Percentiles rank a stretch among this genome's conserved stretches.
phyloP scores from a whole-genome alignment of 306 rosid species.

The Notholithocarpus densiflorus region DNA sequence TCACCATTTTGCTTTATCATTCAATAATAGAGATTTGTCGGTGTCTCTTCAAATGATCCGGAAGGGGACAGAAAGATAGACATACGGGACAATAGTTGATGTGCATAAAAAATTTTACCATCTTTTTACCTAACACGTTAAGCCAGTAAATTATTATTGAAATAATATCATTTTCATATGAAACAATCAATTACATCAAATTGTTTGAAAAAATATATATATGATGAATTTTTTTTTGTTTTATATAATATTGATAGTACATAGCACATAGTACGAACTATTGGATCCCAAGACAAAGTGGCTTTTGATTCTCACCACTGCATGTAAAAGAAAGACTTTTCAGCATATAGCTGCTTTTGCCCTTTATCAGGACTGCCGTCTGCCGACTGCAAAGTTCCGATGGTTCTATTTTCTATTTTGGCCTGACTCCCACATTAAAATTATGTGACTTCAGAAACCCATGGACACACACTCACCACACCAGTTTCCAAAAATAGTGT shows the following conservation, averaged over 20 bases:
- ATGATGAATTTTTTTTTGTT: too few species aligned
- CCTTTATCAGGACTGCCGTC: slow-evolving; percentile 23
- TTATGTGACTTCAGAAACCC: slow-evolving; percentile 38
- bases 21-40: slow-evolving; percentile 5
- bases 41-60: background rate
- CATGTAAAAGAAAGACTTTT: slow-evolving; percentile 11
- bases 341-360: slow-evolving; percentile 28
- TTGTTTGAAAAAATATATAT: too few species aligned
- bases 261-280: too few species aligned
- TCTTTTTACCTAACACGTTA: too few species aligned
- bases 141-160: too few species aligned
- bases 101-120: too few species aligned
- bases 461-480: slow-evolving; percentile 9
- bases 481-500: slow-evolving; percentile 16
- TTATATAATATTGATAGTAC: too few species aligned
- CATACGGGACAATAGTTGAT: too few species aligned
- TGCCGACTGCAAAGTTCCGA: slow-evolving; percentile 4
- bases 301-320: background rate
- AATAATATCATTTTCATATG: too few species aligned
- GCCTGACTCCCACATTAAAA: slow-evolving; percentile 15
- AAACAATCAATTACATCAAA: too few species aligned
- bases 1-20: slow-evolving; percentile 7
- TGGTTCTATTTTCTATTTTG: slow-evolving; percentile 17
- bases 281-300: slow-evolving; percentile 22
- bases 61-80: slow-evolving; percentile 2